phyloP scores from a whole-genome alignment of 352 stramenopile genomes.

The Pythium apleroticum region DNA sequence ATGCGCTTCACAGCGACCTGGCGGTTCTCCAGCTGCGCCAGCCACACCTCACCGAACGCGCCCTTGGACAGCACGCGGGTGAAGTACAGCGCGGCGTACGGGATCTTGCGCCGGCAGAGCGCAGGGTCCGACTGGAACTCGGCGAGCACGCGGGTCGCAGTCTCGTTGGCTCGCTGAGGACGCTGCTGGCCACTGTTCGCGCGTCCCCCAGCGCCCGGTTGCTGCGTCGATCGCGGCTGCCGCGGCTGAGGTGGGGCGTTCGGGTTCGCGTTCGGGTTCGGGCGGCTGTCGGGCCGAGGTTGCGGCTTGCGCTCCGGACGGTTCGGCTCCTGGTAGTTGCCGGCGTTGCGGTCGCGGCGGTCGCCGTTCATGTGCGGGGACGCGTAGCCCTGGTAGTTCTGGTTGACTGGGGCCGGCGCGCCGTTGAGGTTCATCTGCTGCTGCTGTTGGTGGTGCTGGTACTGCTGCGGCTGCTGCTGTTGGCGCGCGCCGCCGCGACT shows the following conservation, averaged over 20 bases:
- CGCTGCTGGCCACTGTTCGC: conserved; percentile 25
- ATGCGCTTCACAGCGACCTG: conserved; percentile 85
- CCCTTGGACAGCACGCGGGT: conserved; percentile 82
- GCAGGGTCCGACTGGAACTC: conserved; percentile 67
- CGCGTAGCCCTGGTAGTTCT: conserved; percentile 9
- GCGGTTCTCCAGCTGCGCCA: conserved; percentile 73
- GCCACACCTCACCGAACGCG: conserved; percentile 87
- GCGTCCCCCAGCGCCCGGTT: neutral
- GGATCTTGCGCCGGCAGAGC: conserved; percentile 51
- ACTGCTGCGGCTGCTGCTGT: conserved; percentile 1
- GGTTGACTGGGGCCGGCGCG: neutral
- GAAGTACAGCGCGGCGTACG: conserved; percentile 78
- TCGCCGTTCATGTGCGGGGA: conserved; percentile 4
- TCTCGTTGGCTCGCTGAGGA: conserved; percentile 30
- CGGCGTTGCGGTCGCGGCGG: neutral
- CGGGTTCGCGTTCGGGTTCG: conserved; percentile 3
- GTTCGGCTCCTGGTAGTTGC: neutral
- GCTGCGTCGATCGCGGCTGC: conserved; percentile 16
- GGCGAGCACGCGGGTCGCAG: conserved; percentile 56
- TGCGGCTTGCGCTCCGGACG: neutral
- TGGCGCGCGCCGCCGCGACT: neutral
- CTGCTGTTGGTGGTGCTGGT: neutral
- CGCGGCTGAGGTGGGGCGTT: conserved; percentile 22
- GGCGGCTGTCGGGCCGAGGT: neutral
- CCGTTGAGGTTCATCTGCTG: neutral